phyloP scores from a whole-genome alignment of 495 filamentous ascomycete genomes.

The Aspergillus wentii region DNA sequence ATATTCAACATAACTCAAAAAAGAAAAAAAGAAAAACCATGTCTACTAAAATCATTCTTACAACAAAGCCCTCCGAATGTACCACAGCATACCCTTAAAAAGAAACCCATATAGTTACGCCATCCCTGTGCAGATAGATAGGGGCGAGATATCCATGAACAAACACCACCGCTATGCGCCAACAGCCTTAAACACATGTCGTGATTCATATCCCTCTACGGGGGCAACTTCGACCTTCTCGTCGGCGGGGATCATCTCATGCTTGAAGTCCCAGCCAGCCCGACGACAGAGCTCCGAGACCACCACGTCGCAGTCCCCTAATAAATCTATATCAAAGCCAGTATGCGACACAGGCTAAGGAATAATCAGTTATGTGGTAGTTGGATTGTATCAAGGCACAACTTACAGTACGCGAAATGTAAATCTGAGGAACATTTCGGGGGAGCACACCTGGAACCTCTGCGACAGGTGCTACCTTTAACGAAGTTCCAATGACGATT shows the following conservation, averaged over 20 bases:
- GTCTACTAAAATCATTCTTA: too few species aligned
- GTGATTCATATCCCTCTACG: conserved; percentile 60
- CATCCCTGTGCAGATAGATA: conserved; percentile 17
- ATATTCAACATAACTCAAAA: too few species aligned
- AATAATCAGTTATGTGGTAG: conserved; percentile 6
- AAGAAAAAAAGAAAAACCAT: conserved; percentile 6
- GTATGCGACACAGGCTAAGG: conserved; percentile 72
- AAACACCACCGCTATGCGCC: conserved; percentile 44
- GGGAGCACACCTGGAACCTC: conserved; percentile 84
- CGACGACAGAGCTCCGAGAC: conserved; percentile 84
- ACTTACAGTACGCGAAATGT: conserved; percentile 77
- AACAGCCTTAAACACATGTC: conserved; percentile 57
- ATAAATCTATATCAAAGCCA: conserved; percentile 90
- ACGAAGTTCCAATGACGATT: conserved; percentile 92
- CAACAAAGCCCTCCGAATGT: too few species aligned
- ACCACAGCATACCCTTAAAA: conserved; percentile 4
- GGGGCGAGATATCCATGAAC: conserved; percentile 18
- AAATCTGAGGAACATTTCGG: conserved; percentile 80
- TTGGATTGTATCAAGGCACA: background rate
- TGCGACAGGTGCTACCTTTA: conserved; percentile 92
- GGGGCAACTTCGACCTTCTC: conserved; percentile 54
- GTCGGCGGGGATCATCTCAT: conserved; percentile 74
- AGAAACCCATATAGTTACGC: conserved; percentile 21
- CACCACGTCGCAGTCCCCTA: conserved; percentile 90
- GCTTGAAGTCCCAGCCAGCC: conserved; percentile 81